Conservation (phyloP, 768 basidiomycete genomes). For the Leccinum incarnatum region DNA sequence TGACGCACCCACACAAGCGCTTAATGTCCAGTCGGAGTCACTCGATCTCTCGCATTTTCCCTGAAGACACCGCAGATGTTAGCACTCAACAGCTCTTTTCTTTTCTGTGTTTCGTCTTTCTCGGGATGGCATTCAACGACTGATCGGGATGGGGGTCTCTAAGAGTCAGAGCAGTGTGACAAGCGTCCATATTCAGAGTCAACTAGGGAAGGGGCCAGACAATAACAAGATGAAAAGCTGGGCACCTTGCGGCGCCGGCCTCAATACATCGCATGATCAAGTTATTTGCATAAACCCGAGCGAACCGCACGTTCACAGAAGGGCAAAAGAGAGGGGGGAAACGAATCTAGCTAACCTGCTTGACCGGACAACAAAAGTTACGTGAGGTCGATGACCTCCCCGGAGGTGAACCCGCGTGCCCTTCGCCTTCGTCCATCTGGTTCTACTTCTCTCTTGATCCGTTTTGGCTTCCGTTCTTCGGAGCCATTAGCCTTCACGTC, state of each 20-base stretch:
- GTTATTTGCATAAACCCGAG: not conserved
- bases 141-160: too few species aligned
- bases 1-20: not conserved
- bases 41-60: not conserved
- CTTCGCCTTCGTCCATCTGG: not conserved
- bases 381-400: constrained; percentile 20
- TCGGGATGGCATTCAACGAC: too few species aligned
- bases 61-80: not conserved
- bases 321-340: too few species aligned
- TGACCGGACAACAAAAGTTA: constrained; percentile 1
- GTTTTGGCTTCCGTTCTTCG: constrained; percentile 14
- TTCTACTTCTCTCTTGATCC: constrained; percentile 14
- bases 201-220: too few species aligned
- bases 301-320: not conserved
- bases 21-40: not conserved
- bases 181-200: too few species aligned
- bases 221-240: too few species aligned
- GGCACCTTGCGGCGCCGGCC: too few species aligned
- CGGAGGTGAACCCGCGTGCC: not conserved
- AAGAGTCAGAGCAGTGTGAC: too few species aligned
- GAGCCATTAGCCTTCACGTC: not conserved
- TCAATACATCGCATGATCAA: not conserved
- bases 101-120: too few species aligned
- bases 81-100: too few species aligned
- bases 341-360: not conserved